Percentiles rank a stretch among this genome's conserved stretches.
These are phyloP conservation scores for Triticum monococcum DNA, from an alignment of 176 grass and related monocot species.

Conservation along the genomic window DNA sequence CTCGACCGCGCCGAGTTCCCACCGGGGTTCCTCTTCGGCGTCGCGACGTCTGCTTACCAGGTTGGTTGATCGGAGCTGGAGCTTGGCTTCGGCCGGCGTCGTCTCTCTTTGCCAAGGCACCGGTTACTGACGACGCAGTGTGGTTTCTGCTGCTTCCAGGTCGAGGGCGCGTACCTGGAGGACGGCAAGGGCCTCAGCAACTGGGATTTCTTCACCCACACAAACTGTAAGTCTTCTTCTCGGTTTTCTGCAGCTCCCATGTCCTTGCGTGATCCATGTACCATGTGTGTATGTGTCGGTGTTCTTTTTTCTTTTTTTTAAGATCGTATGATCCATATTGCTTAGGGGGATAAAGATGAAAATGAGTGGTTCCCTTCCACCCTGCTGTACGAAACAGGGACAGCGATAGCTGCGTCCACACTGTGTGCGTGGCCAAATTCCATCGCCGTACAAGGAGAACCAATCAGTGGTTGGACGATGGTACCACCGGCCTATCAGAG, in stretches of 20 bases:
- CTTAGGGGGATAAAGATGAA: too few species aligned
- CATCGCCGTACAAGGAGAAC: too few species aligned
- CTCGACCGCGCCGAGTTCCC: slow-evolving; percentile 45
- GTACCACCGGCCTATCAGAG: too few species aligned
- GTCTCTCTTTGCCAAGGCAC: not conserved
- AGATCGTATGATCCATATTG: too few species aligned
- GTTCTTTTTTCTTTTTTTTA: too few species aligned
- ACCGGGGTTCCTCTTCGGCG: slow-evolving; percentile 50
- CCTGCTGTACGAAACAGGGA: too few species aligned
- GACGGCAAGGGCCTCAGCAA: slow-evolving; percentile 68
- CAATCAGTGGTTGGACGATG: too few species aligned
- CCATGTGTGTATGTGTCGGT: not conserved
- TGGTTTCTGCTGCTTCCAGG: slow-evolving; percentile 26
- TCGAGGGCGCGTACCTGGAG: slow-evolving; percentile 86
- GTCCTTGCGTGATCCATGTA: not conserved
- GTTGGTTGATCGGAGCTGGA: not conserved
- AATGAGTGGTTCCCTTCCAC: too few species aligned
- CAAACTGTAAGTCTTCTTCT: not conserved
- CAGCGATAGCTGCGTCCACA: too few species aligned
- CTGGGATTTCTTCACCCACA: slow-evolving; percentile 84
- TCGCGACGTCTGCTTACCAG: slow-evolving; percentile 65
- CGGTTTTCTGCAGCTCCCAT: not conserved
- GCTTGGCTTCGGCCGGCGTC: not conserved
- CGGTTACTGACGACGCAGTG: too few species aligned
- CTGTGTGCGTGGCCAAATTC: too few species aligned